Evolutionary conservation across 2,329 filamentous ascomycete genomes (phyloP).

Genomic region (Ustilaginoidea virens): DNA sequence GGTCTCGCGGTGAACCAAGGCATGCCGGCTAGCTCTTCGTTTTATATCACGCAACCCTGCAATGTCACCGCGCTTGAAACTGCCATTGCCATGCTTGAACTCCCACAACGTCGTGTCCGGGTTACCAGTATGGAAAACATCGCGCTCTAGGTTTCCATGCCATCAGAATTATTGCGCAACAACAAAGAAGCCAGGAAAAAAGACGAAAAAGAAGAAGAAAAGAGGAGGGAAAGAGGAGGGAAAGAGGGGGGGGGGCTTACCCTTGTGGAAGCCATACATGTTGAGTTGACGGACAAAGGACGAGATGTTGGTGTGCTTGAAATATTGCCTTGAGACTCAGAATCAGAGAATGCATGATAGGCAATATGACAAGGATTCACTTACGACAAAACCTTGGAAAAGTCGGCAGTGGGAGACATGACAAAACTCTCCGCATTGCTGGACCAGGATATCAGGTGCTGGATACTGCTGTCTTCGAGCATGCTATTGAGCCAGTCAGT

Average conservation of each 20-base stretch:
- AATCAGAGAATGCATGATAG: no score
- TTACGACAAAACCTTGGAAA: slow-evolving; percentile 94
- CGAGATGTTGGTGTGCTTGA: slow-evolving; percentile 98
- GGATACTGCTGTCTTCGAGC: slow-evolving; percentile 86
- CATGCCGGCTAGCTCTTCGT: slow-evolving; percentile 80
- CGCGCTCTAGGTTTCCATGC: slow-evolving; percentile 61
- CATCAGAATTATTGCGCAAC: no score
- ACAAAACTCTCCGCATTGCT: slow-evolving; percentile 90
- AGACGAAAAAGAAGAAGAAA: no score
- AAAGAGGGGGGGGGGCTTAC: no score
- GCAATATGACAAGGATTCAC: no score
- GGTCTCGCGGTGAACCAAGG: slow-evolving; percentile 86
- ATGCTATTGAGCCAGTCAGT: slow-evolving; percentile 45
- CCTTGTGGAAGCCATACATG: slow-evolving; percentile 99
- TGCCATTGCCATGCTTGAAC: slow-evolving; percentile 95
- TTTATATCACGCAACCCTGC: slow-evolving; percentile 90
- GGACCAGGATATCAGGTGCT: slow-evolving; percentile 95
- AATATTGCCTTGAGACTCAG: slow-evolving; percentile 62
- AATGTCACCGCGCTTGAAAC: slow-evolving; percentile 89
- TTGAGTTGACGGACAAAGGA: slow-evolving; percentile 96
- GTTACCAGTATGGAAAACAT: slow-evolving; percentile 91
- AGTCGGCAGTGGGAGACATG: slow-evolving; percentile 94
- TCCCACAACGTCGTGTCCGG: slow-evolving; percentile 94
- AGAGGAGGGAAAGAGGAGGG: no score
- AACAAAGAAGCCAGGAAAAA: no score